phyloP scores from a whole-genome alignment of 345 rosid species.

The Boechera retrofracta region DNA sequence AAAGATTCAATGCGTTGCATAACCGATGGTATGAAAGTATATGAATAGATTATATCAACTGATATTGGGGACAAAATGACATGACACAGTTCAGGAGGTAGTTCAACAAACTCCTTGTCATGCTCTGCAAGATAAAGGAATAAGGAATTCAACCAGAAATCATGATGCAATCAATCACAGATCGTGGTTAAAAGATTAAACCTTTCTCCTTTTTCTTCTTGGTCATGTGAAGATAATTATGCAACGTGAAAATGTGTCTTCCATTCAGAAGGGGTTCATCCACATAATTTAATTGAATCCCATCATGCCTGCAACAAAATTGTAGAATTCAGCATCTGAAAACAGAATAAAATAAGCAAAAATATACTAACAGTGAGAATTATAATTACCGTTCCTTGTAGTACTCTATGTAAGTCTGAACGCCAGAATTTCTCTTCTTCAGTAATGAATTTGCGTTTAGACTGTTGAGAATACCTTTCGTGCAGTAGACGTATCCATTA shows the following conservation, averaged over 20 bases:
- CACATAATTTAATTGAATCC: slow-evolving; percentile 49
- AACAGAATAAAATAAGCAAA: background rate
- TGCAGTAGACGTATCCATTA: slow-evolving; percentile 63
- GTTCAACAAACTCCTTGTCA: slow-evolving; percentile 54
- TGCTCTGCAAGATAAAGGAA: slow-evolving; percentile 51
- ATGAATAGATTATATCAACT: slow-evolving; percentile 68
- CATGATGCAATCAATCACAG: background rate
- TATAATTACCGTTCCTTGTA: slow-evolving; percentile 53
- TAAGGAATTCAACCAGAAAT: slow-evolving; percentile 11
- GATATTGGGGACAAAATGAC: slow-evolving; percentile 71
- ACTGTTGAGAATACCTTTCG: slow-evolving; percentile 52
- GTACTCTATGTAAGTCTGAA: slow-evolving; percentile 60
- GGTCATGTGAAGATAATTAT: slow-evolving; percentile 53
- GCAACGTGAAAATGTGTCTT: slow-evolving; percentile 62
- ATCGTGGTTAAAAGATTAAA: slow-evolving; percentile 9
- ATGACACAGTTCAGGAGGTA: slow-evolving; percentile 90
- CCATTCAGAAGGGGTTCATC: slow-evolving; percentile 56
- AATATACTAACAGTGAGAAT: background rate
- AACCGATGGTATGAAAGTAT: slow-evolving; percentile 71
- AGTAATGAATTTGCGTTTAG: slow-evolving; percentile 60
- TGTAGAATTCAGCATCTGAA: slow-evolving; percentile 10
- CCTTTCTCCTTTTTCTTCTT: slow-evolving; percentile 69
- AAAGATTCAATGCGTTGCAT: slow-evolving; percentile 81
- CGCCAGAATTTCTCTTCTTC: slow-evolving; percentile 50
- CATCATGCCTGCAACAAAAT: slow-evolving; percentile 62